Base-by-base conservation (phyloP, 2,329 filamentous ascomycete genomes). In the Phaeosphaeriaceae sp. region DNA sequence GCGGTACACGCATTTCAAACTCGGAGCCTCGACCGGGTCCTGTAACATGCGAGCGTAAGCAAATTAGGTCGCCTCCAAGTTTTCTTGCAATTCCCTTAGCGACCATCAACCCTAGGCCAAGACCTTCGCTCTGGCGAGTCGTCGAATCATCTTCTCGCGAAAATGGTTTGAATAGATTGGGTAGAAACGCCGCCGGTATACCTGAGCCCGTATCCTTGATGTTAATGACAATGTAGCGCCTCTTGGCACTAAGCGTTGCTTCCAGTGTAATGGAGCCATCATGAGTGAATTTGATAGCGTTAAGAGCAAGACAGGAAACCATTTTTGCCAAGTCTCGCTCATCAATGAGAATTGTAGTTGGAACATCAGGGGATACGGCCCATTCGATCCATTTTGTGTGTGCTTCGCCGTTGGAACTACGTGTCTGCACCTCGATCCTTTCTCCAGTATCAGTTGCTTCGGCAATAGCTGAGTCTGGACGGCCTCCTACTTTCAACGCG, bases 201-300 rank as follows among this genome's bases (percentile, higher is more conserved):
- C 87, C 87, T 40, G 83, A 82, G 6, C 87, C 87, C 15, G 86
- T 87, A 68, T 90, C 87, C 13, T 77, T 76, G 46, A 89, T 79
- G 53, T 78, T 82, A 63, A 89, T 83, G 36, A 85, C 75, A 34
- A 88, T 77, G 62, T 83, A 82, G 28, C 80, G 78, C 4, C 71
- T 65, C 44, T 76, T 80, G 28, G 72, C 69, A 44, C 80, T 82
- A 34, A 86, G 74, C 5, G 76, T 79, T 3, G 81, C 83, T 38
- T 71, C 71, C 11, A 89, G 73, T 2, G 73, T 80, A 46, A 90
- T 87, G 11, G 73, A 76, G 6, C 87, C 87, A 46, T 79, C 77
- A 48, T 87, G 84, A 0, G 87, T 89, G 62, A 89, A 89, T 66
- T 89, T 89, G 61, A 88, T 79, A 3, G 87, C 87, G 64, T 89